phyloP scores from a whole-genome alignment of 176 grass and related monocot genomes.

The Rhynchospora tenuis region DNA sequence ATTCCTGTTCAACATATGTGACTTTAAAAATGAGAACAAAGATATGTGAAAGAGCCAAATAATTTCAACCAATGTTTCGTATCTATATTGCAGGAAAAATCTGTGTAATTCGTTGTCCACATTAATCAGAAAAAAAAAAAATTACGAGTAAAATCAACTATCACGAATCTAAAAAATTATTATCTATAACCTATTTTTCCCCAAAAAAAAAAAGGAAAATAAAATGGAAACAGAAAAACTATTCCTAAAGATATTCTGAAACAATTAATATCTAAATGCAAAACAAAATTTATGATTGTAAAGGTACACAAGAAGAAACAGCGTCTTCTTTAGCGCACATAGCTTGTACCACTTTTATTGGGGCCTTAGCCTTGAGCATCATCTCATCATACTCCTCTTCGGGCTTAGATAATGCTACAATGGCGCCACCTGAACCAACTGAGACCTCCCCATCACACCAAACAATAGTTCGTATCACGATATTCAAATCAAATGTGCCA shows the following conservation, averaged over 20 bases:
- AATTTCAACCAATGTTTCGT: neutral
- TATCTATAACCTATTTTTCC: neutral
- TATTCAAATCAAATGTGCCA: slow-evolving; percentile 73
- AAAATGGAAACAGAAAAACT: neutral
- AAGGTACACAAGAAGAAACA: neutral
- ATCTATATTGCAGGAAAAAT: neutral
- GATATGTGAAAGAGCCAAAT: neutral
- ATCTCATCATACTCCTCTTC: slow-evolving; percentile 80
- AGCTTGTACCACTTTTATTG: slow-evolving; percentile 52
- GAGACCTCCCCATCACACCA: slow-evolving; percentile 58
- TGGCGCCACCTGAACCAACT: slow-evolving; percentile 68
- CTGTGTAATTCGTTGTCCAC: neutral
- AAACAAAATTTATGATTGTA: slow-evolving; percentile 3
- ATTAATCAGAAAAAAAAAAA: neutral
- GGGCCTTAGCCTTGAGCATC: slow-evolving; percentile 85
- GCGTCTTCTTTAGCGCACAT: neutral
- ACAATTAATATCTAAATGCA: neutral
- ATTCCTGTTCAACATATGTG: neutral
- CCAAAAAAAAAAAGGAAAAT: neutral
- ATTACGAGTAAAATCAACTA: neutral
- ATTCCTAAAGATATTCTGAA: neutral
- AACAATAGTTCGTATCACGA: slow-evolving; percentile 75
- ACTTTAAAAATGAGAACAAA: neutral
- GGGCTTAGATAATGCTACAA: slow-evolving; percentile 59
- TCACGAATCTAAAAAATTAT: slow-evolving; percentile 9